Conservation (phyloP, 2,329 filamentous ascomycete species). For the Boeremia lycopersici region DNA sequence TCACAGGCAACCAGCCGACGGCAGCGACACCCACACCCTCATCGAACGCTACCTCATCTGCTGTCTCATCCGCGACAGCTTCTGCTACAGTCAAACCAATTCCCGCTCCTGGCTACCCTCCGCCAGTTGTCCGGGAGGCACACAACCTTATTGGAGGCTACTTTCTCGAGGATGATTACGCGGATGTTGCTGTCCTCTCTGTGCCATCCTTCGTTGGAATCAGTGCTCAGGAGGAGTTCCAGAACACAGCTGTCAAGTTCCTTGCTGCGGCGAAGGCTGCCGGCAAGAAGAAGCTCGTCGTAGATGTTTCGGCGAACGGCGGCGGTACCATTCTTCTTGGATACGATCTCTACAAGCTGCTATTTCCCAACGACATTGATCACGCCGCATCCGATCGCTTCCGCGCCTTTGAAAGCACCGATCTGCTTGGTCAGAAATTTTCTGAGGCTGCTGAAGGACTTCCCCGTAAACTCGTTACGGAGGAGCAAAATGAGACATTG, state of each 20-base stretch:
- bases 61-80: conserved; percentile 21
- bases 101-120: conserved; percentile 53
- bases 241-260: conserved; percentile 50
- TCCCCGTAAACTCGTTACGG: conserved; percentile 37
- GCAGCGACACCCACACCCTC: conserved; percentile 22
- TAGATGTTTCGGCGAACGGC: conserved; percentile 64
- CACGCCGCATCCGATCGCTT: conserved; percentile 59
- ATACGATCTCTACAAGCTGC: conserved; percentile 65
- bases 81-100: conserved; percentile 30
- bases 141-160: conserved; percentile 56
- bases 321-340: conserved; percentile 66
- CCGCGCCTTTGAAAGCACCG: conserved; percentile 56
- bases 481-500: conserved; percentile 47
- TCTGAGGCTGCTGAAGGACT: conserved; percentile 41
- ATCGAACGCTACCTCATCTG: conserved; percentile 15
- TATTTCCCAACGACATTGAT: conserved; percentile 57
- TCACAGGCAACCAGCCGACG: conserved; percentile 35
- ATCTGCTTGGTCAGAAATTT: conserved; percentile 52
- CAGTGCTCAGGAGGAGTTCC: conserved; percentile 45
- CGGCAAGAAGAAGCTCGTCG: conserved; percentile 65
- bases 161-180: conserved; percentile 53
- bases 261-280: conserved; percentile 52
- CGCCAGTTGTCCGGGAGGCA: conserved; percentile 49
- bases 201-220: conserved; percentile 51
- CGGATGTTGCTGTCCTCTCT: conserved; percentile 54